phyloP scores from a whole-genome alignment of 2,329 filamentous ascomycete genomes.

The Fusarium setosum region DNA sequence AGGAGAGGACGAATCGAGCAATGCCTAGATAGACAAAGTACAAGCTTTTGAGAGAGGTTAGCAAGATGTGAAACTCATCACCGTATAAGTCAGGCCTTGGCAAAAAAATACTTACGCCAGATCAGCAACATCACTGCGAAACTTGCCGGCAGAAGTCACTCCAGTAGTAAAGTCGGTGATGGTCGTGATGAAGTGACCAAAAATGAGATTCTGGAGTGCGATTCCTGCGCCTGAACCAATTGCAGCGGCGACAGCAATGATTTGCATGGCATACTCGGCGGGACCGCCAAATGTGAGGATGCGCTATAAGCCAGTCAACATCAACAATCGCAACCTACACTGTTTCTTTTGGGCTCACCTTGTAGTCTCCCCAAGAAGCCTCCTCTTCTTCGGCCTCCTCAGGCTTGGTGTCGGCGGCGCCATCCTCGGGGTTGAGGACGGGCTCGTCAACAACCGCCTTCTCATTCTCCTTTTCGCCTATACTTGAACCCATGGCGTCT shows the following conservation, averaged over 20 bases:
- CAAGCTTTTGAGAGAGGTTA: conserved; percentile 50
- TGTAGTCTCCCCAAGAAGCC: conserved; percentile 37
- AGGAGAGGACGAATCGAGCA: conserved; percentile 62
- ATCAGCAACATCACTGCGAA: conserved; percentile 46
- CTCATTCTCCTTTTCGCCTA: conserved; percentile 30
- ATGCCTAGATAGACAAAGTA: conserved; percentile 71
- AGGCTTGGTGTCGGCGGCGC: not conserved
- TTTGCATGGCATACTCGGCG: conserved; percentile 44
- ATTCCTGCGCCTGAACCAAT: conserved; percentile 52
- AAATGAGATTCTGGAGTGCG: conserved; percentile 53
- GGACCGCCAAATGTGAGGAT: conserved; percentile 46
- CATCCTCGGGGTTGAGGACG: not conserved
- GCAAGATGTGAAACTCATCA: conserved; percentile 44
- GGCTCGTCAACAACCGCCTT: conserved; percentile 4
- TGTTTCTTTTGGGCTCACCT: conserved; percentile 16
- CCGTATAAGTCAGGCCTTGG: no score
- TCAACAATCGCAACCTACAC: not conserved
- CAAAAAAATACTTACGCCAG: conserved; percentile 50
- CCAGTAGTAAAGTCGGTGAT: conserved; percentile 49
- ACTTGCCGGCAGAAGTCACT: conserved; percentile 36
- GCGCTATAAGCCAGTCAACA: conserved; percentile 40
- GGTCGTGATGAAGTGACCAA: conserved; percentile 51
- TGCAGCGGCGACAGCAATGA: conserved; percentile 45
- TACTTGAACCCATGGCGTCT: conserved; percentile 23
- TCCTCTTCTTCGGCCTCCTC: conserved; percentile 26